A percentile compares a stretch with the other conserved stretches of the same genome.
Conservation (phyloP, 2,329 filamentous ascomycete genomes). For the Diaporthe aspalathi region DNA sequence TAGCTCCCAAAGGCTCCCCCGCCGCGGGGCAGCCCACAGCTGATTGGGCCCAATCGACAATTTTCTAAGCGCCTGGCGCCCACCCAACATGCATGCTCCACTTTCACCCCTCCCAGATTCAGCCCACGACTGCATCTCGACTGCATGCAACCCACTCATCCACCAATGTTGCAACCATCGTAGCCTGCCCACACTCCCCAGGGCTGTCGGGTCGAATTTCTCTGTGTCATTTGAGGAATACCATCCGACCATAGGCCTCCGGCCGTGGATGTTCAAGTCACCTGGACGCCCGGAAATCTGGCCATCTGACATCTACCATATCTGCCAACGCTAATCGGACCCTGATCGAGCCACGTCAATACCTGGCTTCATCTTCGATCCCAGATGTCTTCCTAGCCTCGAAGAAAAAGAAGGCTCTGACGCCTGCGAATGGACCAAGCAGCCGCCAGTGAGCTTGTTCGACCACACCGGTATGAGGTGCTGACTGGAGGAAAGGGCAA, state of each 20-base stretch:
- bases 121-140: slow-evolving; percentile 6
- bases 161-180: slow-evolving; percentile 13
- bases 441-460: background rate
- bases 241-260: background rate
- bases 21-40: background rate
- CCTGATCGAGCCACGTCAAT: background rate
- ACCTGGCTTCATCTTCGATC: background rate
- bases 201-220: background rate
- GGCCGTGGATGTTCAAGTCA: background rate
- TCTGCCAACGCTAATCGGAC: background rate
- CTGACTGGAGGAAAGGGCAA: background rate
- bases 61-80: slow-evolving; percentile 30
- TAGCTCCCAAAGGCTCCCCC: slow-evolving; percentile 4
- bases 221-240: slow-evolving; percentile 8
- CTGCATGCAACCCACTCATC: slow-evolving; percentile 6
- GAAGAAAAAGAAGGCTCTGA: background rate
- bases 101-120: background rate
- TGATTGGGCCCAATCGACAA: slow-evolving; percentile 9
- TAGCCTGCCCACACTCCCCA: slow-evolving; percentile 4
- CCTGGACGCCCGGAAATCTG: background rate
- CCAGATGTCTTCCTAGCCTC: background rate
- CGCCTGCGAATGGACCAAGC: background rate
- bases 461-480: slow-evolving; percentile 20
- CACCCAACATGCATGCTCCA: background rate
- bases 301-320: slow-evolving; percentile 3